phyloP scores from a whole-genome alignment of 306 rosid species.

The Canavalia ensiformis region DNA sequence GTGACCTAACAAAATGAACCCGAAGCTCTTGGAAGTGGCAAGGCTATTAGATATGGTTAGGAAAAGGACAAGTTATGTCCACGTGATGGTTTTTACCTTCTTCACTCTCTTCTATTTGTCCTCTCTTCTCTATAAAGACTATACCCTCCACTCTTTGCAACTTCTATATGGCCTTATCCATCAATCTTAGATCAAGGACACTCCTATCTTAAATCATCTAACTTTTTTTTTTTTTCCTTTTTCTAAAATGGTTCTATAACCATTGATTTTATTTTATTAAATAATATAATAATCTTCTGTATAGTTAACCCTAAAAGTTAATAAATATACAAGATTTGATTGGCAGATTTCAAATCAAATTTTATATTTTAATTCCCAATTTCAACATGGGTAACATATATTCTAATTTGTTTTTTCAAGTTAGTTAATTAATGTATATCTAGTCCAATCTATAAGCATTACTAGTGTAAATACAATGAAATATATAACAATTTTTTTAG shows the following conservation, averaged over 20 bases:
- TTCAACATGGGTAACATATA: background rate
- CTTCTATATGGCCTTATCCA: constrained; percentile 27
- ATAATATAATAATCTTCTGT: background rate
- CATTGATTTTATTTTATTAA: background rate
- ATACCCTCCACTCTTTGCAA: constrained; percentile 21
- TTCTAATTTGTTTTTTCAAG: background rate
- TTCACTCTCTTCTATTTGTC: constrained; percentile 49
- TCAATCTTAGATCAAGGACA: background rate
- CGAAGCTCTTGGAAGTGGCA: constrained; percentile 60
- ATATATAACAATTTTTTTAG: too few relatives aligned
- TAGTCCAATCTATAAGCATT: background rate
- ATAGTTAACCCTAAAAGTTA: background rate
- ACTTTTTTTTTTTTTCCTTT: background rate
- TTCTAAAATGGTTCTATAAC: background rate
- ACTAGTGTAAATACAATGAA: too few relatives aligned
- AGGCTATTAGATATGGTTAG: constrained; percentile 34
- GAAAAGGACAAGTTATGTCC: constrained; percentile 63
- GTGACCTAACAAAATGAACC: constrained; percentile 58
- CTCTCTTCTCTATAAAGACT: constrained; percentile 15
- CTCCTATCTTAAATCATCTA: constrained; percentile 33
- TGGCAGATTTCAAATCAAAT: background rate
- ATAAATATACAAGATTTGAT: background rate
- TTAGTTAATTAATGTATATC: background rate
- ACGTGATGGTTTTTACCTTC: constrained; percentile 57
- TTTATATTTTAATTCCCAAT: background rate